These are phyloP conservation scores for Aristolochia californica DNA, from an alignment of 164 flowering plant genomes.

Conservation along the genomic window DNA sequence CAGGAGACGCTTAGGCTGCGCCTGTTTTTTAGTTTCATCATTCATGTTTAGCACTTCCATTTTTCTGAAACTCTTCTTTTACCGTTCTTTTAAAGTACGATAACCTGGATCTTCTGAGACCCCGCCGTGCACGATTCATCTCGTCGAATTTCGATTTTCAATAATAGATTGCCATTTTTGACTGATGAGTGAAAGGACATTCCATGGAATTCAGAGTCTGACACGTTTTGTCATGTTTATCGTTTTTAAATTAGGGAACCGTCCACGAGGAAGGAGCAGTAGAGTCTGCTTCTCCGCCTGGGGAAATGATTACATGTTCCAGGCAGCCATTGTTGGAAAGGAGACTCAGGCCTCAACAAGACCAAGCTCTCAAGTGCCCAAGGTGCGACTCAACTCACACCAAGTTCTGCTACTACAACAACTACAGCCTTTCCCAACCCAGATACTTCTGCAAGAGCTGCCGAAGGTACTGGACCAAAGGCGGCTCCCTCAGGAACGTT, in stretches of 20 bases:
- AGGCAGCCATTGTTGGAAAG: slow-evolving; percentile 43
- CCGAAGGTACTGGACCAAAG: slow-evolving; percentile 80
- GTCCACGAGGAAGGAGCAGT: slow-evolving; percentile 36
- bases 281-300: slow-evolving; percentile 44
- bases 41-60: no score
- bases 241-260: slow-evolving; percentile 13
- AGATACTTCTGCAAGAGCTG: slow-evolving; percentile 82
- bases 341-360: slow-evolving; percentile 58
- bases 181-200: no score
- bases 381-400: slow-evolving; percentile 75
- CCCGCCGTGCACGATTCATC: no score
- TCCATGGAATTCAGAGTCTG: no score
- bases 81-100: no score
- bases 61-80: no score
- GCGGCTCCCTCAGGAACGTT: slow-evolving; percentile 66
- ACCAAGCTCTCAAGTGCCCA: slow-evolving; percentile 63
- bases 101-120: no score
- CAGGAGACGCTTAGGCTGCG: no score
- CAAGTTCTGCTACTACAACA: slow-evolving; percentile 83
- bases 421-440: slow-evolving; percentile 78
- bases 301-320: slow-evolving; percentile 43
- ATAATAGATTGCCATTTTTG: no score
- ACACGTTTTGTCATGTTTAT: no score
- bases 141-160: no score
- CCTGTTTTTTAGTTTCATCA: no score